phyloP scores from a whole-genome alignment of 352 stramenopile genomes.

The Phytophthora pinifolia region DNA sequence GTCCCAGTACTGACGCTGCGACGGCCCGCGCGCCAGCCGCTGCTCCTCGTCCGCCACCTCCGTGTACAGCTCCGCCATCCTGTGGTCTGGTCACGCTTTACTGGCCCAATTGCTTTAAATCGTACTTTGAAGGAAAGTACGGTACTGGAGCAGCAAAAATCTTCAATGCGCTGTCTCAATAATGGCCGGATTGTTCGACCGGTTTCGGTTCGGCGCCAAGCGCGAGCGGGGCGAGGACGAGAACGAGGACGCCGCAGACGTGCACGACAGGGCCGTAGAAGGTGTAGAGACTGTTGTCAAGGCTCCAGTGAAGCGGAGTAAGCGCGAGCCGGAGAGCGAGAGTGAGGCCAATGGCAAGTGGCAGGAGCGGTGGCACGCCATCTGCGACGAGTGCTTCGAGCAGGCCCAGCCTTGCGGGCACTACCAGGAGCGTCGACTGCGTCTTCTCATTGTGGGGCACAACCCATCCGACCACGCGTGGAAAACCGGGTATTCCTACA shows the following conservation, averaged over 20 bases:
- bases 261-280: neutral
- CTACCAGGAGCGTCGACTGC: constrained; percentile 58
- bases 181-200: constrained; percentile 46
- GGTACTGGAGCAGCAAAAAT: too few relatives aligned
- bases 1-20: constrained; percentile 94
- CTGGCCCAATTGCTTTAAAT: too few relatives aligned
- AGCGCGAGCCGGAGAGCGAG: constrained; percentile 9
- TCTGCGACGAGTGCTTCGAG: constrained; percentile 75
- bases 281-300: neutral
- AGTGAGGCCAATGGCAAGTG: constrained; percentile 41
- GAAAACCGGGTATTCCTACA: constrained; percentile 72
- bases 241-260: constrained; percentile 9
- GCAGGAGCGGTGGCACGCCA: constrained; percentile 83
- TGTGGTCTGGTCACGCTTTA: too few relatives aligned
- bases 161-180: constrained; percentile 3
- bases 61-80: constrained; percentile 64
- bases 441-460: constrained; percentile 85
- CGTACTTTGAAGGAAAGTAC: too few relatives aligned
- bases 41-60: constrained; percentile 71
- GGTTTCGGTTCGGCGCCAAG: constrained; percentile 65
- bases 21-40: constrained; percentile 48
- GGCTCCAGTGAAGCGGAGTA: constrained; percentile 12
- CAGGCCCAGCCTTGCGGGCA: constrained; percentile 52
- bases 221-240: constrained; percentile 29
- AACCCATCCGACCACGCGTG: constrained; percentile 92